phyloP scores from a whole-genome alignment of 306 rosid species.

The Luffa acutangula region DNA sequence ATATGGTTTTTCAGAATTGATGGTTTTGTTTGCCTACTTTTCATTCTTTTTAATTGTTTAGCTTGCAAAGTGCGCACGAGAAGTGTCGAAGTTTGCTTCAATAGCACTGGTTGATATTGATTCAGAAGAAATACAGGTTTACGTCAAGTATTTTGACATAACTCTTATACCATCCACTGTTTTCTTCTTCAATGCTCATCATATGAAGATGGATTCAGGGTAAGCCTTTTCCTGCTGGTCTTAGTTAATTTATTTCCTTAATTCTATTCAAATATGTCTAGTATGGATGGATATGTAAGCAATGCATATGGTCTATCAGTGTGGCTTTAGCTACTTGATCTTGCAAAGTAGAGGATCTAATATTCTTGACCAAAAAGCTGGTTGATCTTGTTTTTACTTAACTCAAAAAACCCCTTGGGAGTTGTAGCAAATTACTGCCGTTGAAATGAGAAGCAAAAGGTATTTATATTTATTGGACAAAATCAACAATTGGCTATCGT shows the following conservation, averaged over 20 bases:
- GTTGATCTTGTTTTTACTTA: no score
- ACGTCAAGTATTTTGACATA: conserved; percentile 70
- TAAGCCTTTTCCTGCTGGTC: conserved; percentile 10
- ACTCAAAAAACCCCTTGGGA: background rate
- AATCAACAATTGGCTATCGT: background rate
- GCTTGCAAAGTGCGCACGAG: conserved; percentile 70
- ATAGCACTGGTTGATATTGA: conserved; percentile 70
- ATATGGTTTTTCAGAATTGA: background rate
- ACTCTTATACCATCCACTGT: conserved; percentile 62
- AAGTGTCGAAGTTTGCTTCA: conserved; percentile 74
- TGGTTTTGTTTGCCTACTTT: background rate
- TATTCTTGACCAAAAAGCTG: no score
- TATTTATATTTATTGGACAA: background rate
- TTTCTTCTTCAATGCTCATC: conserved; percentile 95
- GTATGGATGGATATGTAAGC: background rate
- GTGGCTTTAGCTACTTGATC: background rate
- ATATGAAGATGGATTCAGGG: conserved; percentile 97
- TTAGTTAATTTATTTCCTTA: background rate
- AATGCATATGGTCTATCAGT: background rate
- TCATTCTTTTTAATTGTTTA: conserved; percentile 8
- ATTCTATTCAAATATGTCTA: background rate
- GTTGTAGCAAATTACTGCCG: background rate
- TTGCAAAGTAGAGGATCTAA: background rate
- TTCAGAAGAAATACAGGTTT: conserved; percentile 61
- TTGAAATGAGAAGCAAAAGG: background rate